Percentiles rank a stretch among this genome's conserved stretches.
These are phyloP conservation scores for Yamadazyma kitorensis DNA, from an alignment of 805 yeast genomes.

Conservation along the genomic window DNA sequence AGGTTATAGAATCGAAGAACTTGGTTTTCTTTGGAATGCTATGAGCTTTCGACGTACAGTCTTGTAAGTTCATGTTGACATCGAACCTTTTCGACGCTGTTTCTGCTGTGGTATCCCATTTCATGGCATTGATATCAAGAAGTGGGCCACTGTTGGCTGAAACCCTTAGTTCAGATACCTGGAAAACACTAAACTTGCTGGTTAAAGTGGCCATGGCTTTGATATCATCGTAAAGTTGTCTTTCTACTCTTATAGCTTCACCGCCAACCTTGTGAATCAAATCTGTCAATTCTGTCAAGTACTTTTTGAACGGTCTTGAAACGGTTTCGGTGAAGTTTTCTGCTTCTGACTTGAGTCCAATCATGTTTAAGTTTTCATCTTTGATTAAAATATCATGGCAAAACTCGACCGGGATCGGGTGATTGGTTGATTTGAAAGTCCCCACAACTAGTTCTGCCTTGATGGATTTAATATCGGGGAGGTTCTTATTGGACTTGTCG, in stretches of 20 bases:
- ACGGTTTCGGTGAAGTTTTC: conserved; percentile 33
- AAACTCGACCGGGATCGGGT: conserved; percentile 38
- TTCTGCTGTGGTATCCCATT: conserved; percentile 25
- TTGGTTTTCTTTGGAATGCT: conserved; percentile 13
- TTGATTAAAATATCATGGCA: conserved; percentile 38
- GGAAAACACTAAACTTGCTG: conserved; percentile 33
- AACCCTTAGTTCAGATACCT: conserved; percentile 1
- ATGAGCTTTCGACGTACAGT: conserved; percentile 28
- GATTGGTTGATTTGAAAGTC: conserved; percentile 33
- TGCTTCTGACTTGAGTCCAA: conserved; percentile 22
- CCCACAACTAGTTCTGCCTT: conserved; percentile 34
- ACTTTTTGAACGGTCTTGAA: conserved; percentile 24
- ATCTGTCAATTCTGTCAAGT: conserved; percentile 22
- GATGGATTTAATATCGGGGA: conserved; percentile 34
- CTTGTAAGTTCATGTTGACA: conserved; percentile 25
- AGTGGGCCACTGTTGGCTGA: conserved; percentile 1
- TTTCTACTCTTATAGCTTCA: conserved; percentile 31
- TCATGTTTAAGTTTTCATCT: conserved; percentile 25
- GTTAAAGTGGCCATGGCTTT: conserved; percentile 32
- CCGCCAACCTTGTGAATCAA: conserved; percentile 35
- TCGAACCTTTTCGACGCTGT: conserved; percentile 25
- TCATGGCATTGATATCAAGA: conserved; percentile 20
- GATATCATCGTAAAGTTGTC: conserved; percentile 33
- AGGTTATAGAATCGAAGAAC: conserved; percentile 27
- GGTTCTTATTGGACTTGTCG: conserved; percentile 4